Percentiles rank a stretch among this genome's conserved stretches.
Conservation (phyloP, 768 basidiomycete genomes). For the Mycena haematopus region DNA sequence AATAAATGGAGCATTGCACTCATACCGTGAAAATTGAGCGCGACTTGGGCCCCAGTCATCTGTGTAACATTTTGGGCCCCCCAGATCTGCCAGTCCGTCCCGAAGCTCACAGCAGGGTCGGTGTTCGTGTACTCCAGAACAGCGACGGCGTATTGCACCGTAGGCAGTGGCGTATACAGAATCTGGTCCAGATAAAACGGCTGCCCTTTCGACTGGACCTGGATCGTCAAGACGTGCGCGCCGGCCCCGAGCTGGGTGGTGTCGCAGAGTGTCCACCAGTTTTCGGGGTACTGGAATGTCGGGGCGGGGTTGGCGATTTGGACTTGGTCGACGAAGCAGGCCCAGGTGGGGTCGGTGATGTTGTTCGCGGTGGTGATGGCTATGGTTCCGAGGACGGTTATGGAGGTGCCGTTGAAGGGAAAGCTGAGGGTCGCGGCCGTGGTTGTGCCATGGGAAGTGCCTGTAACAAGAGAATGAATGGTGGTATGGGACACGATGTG, state of each 20-base stretch:
- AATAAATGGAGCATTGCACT: neutral
- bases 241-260: conserved; percentile 31
- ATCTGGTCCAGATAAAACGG: conserved; percentile 41
- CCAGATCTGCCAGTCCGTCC: conserved; percentile 31
- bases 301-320: conserved; percentile 32
- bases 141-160: neutral
- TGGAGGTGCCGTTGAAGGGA: conserved; percentile 22
- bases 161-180: conserved; percentile 31
- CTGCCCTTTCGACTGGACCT: conserved; percentile 34
- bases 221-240: conserved; percentile 37
- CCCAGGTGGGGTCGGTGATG: conserved; percentile 38
- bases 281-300: conserved; percentile 34
- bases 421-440: conserved; percentile 16
- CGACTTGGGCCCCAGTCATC: conserved; percentile 29
- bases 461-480: neutral
- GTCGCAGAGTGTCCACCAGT: conserved; percentile 42
- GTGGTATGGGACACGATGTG: neutral
- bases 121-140: conserved; percentile 20
- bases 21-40: conserved; percentile 38
- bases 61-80: conserved; percentile 31
- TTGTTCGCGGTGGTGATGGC: conserved; percentile 21
- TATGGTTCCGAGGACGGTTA: conserved; percentile 36
- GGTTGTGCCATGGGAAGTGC: conserved; percentile 15
- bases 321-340: conserved; percentile 40
- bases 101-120: conserved; percentile 33